A percentile compares a stretch with the other conserved stretches of the same genome.
Conservation (phyloP, 2,329 filamentous ascomycete genomes). For the Aspergillus sp. region DNA sequence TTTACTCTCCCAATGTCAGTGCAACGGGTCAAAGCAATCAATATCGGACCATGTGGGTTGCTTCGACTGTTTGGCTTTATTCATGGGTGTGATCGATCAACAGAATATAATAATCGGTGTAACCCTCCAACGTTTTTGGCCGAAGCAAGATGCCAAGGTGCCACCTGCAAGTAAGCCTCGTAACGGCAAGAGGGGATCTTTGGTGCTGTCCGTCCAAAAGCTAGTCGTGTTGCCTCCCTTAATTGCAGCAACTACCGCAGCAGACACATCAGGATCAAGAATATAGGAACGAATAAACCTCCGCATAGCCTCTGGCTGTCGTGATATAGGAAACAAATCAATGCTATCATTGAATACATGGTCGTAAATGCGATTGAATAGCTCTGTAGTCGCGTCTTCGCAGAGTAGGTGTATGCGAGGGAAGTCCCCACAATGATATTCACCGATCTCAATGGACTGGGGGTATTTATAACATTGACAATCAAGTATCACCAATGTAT, state of each 20-base stretch:
- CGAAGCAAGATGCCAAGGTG: constrained; percentile 55
- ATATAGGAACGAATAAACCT: constrained; percentile 47
- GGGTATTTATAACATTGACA: constrained; percentile 25
- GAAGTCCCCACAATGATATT: constrained; percentile 38
- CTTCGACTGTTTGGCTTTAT: no score
- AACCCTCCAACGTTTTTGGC: constrained; percentile 63
- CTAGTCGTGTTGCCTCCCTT: constrained; percentile 26
- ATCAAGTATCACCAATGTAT: no score
- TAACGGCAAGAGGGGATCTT: constrained; percentile 26
- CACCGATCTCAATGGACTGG: constrained; percentile 45
- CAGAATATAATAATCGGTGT: constrained; percentile 30
- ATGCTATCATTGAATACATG: constrained; percentile 48
- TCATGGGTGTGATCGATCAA: no score
- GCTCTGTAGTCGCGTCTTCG: constrained; percentile 31
- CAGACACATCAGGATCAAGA: constrained; percentile 30
- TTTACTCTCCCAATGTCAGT: no score
- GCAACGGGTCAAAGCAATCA: no score
- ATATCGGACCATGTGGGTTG: no score
- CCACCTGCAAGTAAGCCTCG: constrained; percentile 56
- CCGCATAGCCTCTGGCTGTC: constrained; percentile 26
- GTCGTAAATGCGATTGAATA: constrained; percentile 26
- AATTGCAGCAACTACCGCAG: constrained; percentile 45
- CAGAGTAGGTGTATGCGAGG: constrained; percentile 52
- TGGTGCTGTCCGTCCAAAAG: constrained; percentile 48
- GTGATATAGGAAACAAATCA: constrained; percentile 44